These are phyloP conservation scores for Mycena belliarum DNA, from an alignment of 768 basidiomycete species.

Conservation along the genomic window DNA sequence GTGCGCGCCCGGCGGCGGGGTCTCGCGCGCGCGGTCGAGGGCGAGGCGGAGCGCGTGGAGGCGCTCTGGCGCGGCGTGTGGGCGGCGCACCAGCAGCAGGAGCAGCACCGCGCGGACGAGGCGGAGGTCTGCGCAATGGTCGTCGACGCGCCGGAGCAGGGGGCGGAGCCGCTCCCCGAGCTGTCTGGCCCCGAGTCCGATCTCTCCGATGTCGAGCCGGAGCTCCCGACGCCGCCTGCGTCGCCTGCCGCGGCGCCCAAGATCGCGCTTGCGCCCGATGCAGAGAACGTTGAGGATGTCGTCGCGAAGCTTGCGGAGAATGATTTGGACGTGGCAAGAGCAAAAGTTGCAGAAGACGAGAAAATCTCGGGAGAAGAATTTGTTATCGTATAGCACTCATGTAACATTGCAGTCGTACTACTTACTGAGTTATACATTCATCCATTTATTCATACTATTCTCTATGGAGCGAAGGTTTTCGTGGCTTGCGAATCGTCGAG, in stretches of 20 bases:
- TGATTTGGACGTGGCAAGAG: not conserved
- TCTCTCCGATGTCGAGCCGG: constrained; percentile 13
- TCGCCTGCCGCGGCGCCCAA: constrained; percentile 1
- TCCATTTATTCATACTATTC: too few relatives aligned
- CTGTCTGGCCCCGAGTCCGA: constrained; percentile 9
- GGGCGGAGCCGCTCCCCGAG: not conserved
- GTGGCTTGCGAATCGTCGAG: too few relatives aligned
- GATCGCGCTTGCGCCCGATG: not conserved
- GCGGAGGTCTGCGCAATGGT: constrained; percentile 18
- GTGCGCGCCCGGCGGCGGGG: constrained; percentile 53
- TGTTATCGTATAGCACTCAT: constrained; percentile 2
- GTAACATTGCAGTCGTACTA: not conserved
- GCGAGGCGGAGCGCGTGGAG: constrained; percentile 57
- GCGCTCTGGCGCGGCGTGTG: constrained; percentile 41
- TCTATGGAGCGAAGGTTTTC: too few relatives aligned
- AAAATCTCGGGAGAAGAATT: constrained; percentile 11
- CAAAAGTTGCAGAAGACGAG: not conserved
- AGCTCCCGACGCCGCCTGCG: constrained; percentile 2
- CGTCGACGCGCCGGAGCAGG: constrained; percentile 3
- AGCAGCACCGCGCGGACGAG: constrained; percentile 4
- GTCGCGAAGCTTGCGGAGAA: not conserved
- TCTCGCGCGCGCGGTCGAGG: constrained; percentile 60
- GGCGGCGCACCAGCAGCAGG: constrained; percentile 27
- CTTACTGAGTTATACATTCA: not conserved
- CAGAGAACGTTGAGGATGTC: constrained; percentile 1